Evolutionary conservation across 257 asterid genomes (phyloP).

Genomic region (Ophiorrhiza pumila): DNA sequence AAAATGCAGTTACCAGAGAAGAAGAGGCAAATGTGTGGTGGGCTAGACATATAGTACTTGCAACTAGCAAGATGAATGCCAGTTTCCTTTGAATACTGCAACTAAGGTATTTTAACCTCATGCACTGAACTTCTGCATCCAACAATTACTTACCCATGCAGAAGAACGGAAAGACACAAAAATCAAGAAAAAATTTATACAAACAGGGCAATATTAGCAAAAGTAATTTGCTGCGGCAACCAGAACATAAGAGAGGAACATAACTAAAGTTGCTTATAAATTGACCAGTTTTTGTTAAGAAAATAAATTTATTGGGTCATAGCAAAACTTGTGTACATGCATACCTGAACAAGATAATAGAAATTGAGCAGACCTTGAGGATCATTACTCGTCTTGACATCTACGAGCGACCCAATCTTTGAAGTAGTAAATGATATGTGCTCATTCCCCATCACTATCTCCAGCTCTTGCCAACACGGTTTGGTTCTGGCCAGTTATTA

Average conservation of each 20-base stretch:
- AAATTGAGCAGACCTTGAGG: conserved; percentile 92
- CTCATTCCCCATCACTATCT: conserved; percentile 98
- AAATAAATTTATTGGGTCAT: not conserved
- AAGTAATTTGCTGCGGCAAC: not conserved
- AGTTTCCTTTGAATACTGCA: not conserved
- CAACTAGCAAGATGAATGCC: not conserved
- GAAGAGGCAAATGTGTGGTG: no score
- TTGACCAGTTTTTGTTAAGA: not conserved
- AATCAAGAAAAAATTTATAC: not conserved
- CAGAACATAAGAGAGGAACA: not conserved
- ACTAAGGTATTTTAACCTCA: not conserved
- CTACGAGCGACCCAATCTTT: conserved; percentile 98
- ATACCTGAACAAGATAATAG: conserved; percentile 97
- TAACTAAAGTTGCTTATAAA: not conserved
- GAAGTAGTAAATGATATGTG: conserved; percentile 96
- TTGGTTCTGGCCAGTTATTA: conserved; percentile 97
- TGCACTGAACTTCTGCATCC: not conserved
- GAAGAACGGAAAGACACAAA: not conserved
- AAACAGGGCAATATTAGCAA: not conserved
- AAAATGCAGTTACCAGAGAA: not conserved
- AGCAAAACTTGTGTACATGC: not conserved
- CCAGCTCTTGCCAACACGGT: conserved; percentile 98
- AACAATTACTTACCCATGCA: not conserved
- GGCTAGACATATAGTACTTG: not conserved
- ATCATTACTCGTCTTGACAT: conserved; percentile 91